These are phyloP conservation scores for Psidium friedrichsthalianum DNA, from an alignment of 345 rosid species.

Conservation along the genomic window DNA sequence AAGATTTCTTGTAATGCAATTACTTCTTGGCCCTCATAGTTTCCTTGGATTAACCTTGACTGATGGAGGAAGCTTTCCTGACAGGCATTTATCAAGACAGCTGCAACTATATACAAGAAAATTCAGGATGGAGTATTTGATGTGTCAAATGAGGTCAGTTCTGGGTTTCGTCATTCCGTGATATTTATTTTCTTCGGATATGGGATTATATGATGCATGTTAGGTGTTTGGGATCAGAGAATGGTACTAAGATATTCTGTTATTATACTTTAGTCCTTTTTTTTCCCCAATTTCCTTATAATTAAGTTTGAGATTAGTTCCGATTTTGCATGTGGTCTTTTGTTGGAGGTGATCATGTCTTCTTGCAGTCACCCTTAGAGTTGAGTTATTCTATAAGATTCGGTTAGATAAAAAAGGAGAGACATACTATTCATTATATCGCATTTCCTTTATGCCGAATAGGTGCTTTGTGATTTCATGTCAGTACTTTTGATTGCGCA, in stretches of 20 bases:
- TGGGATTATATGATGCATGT: not conserved
- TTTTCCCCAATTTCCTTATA: not conserved
- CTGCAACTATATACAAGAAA: conserved; percentile 91
- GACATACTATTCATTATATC: not conserved
- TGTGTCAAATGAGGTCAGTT: conserved; percentile 78
- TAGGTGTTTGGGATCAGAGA: not conserved
- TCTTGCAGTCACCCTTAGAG: not conserved
- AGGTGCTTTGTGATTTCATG: not conserved
- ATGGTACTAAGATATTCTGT: not conserved
- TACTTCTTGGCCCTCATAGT: not conserved
- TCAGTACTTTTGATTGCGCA: not conserved
- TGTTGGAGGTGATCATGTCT: not conserved
- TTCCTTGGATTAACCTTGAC: not conserved
- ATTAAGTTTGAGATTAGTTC: not conserved
- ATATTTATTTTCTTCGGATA: not conserved
- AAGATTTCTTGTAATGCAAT: not conserved
- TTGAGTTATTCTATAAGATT: not conserved
- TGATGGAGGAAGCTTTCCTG: not conserved
- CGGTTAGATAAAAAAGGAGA: not conserved
- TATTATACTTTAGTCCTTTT: not conserved
- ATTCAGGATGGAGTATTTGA: conserved; percentile 98
- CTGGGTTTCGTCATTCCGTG: not conserved
- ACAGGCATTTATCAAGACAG: conserved; percentile 92
- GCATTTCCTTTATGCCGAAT: not conserved
- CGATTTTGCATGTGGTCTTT: not conserved